These are phyloP conservation scores for Henningerozyma blattae DNA, from an alignment of 805 yeast genomes.

Conservation along the genomic window DNA sequence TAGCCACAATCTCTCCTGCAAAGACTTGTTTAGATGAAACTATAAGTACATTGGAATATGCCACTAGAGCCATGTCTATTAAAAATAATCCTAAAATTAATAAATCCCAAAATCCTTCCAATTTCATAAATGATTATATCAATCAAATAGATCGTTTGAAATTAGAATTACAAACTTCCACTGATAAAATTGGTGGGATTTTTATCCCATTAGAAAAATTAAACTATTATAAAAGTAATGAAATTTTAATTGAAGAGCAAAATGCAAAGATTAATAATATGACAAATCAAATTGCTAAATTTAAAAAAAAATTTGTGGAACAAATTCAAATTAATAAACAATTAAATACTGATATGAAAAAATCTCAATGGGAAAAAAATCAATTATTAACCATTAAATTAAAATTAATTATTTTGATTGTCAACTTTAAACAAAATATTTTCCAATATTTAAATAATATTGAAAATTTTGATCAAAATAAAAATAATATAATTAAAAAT, in stretches of 20 bases:
- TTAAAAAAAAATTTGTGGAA: slow-evolving; percentile 30
- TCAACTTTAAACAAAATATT: slow-evolving; percentile 10
- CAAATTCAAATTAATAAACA: slow-evolving; percentile 19
- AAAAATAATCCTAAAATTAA: slow-evolving; percentile 55
- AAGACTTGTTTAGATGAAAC: slow-evolving; percentile 63
- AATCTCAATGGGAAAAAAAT: slow-evolving; percentile 1
- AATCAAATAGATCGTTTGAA: slow-evolving; percentile 36
- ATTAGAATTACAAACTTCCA: slow-evolving; percentile 51
- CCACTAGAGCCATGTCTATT: slow-evolving; percentile 69
- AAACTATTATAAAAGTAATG: slow-evolving; percentile 33
- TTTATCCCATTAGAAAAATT: slow-evolving; percentile 39
- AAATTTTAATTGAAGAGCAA: slow-evolving; percentile 38
- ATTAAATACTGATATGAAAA: slow-evolving; percentile 10
- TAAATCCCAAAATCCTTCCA: slow-evolving; percentile 38
- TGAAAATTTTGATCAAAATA: slow-evolving; percentile 7
- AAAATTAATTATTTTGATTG: slow-evolving; percentile 6
- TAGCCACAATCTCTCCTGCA: slow-evolving; percentile 78
- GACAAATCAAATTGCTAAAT: slow-evolving; percentile 34
- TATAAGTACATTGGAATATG: slow-evolving; percentile 70
- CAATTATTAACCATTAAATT: slow-evolving; percentile 4
- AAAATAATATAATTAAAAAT: slow-evolving; percentile 5
- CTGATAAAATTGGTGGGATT: slow-evolving; percentile 55
- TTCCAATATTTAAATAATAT: slow-evolving; percentile 8
- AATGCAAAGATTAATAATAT: slow-evolving; percentile 34
- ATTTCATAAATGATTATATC: slow-evolving; percentile 40